These are phyloP conservation scores for Ceratobasidium sp. DNA, from an alignment of 1,284 basidiomycete species.

Conservation along the genomic window DNA sequence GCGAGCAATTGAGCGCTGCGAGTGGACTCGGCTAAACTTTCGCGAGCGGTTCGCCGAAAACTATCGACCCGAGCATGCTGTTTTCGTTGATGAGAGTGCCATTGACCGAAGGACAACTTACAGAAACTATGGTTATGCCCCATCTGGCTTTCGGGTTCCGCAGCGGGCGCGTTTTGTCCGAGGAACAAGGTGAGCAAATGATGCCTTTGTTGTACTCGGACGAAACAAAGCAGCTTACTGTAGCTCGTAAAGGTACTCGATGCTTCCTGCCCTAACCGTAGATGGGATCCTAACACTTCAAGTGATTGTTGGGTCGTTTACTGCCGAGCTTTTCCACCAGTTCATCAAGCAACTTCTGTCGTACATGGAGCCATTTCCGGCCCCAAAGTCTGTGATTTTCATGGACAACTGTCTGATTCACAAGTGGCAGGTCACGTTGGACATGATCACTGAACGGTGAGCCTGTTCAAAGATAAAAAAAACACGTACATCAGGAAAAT, in stretches of 20 bases:
- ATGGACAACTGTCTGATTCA: constrained; percentile 56
- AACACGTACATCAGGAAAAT: too few species aligned
- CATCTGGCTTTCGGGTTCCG: constrained; percentile 41
- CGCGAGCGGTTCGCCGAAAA: constrained; percentile 32
- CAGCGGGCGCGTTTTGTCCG: constrained; percentile 42
- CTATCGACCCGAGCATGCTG: too few species aligned
- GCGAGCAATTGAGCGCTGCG: not conserved
- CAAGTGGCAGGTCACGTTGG: constrained; percentile 50
- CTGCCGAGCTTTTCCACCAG: constrained; percentile 29
- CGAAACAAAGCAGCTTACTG: constrained; percentile 5
- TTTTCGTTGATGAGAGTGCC: constrained; percentile 49
- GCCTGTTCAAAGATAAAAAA: not conserved
- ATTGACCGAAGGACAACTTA: constrained; percentile 42
- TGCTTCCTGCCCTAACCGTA: constrained; percentile 46
- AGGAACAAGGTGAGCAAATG: constrained; percentile 47
- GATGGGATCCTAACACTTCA: constrained; percentile 45
- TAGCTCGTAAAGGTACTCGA: constrained; percentile 47
- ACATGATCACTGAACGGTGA: constrained; percentile 51
- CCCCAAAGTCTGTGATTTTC: constrained; percentile 52
- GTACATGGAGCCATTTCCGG: constrained; percentile 52
- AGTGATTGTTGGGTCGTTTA: constrained; percentile 48
- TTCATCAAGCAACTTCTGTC: constrained; percentile 45
- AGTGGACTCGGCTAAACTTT: not conserved
- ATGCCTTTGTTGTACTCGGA: constrained; percentile 42
- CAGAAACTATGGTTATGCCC: constrained; percentile 38